Evolutionary conservation across 768 basidiomycete species (phyloP).

Genomic region (Gloeostereum incarnatum): DNA sequence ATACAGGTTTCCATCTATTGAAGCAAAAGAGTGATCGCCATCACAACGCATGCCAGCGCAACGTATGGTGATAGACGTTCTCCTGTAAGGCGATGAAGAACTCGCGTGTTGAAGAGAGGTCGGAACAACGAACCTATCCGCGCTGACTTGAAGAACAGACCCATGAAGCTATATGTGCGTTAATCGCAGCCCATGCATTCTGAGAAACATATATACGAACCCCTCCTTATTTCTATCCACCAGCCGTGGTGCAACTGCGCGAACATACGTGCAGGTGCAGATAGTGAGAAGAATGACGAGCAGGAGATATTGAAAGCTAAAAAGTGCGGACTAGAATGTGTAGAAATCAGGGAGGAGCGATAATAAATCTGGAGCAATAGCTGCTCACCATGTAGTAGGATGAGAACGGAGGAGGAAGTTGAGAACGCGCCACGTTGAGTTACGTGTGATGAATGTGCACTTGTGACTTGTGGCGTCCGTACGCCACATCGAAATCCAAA

Average conservation of each 20-base stretch:
- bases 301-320: slow-evolving; percentile 97
- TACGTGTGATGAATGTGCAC: too few relatives aligned
- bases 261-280: slow-evolving; percentile 95
- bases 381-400: too few relatives aligned
- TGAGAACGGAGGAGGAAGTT: too few relatives aligned
- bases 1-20: too few relatives aligned
- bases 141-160: slow-evolving; percentile 92
- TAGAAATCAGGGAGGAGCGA: too few relatives aligned
- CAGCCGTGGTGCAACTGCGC: slow-evolving; percentile 81
- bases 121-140: slow-evolving; percentile 64
- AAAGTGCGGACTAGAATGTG: too few relatives aligned
- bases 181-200: too few relatives aligned
- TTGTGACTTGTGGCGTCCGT: too few relatives aligned
- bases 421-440: too few relatives aligned
- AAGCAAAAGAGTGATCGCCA: slow-evolving; percentile 65
- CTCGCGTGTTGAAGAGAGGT: too few relatives aligned
- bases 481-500: too few relatives aligned
- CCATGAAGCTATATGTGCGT: slow-evolving; percentile 67
- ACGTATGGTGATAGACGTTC: slow-evolving; percentile 96
- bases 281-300: slow-evolving; percentile 89
- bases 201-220: slow-evolving; percentile 39
- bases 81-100: slow-evolving; percentile 35
- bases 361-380: too few relatives aligned
- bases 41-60: slow-evolving; percentile 81
- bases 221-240: slow-evolving; percentile 94